Base-by-base conservation (phyloP, 2,329 filamentous ascomycete genomes). In the Penicillium digitatum region DNA sequence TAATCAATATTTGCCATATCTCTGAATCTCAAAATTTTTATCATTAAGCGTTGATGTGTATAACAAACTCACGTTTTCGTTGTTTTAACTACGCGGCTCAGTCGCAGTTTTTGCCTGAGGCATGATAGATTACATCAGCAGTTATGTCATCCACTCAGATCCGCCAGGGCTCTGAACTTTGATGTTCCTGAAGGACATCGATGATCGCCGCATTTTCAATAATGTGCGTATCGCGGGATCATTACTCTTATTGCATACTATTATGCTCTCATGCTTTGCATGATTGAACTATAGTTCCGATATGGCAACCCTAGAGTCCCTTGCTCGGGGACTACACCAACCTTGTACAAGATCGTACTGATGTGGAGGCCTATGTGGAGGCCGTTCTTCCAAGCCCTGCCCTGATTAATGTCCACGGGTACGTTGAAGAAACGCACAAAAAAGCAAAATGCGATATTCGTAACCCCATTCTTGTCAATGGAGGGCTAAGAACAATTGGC, bases 191-290 rank as follows among this genome's bases (percentile, higher is more conserved):
- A 35, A 34, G 40, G 40, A 45, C 48, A 26, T 24, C 32, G 22
- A n/a, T 26, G 49, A 52, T 52, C 48, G 18, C 31, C 24, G 50
- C 3, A 20, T 52, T 52, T 39, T 24, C 50, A 48, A 52, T 46
- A 29, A 16, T 47, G 32, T 22, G n/a, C 12, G 9, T 9, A n/a
- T 52, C 24, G 27, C 16, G 35, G 27, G 26, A 40, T 39, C 48
- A 34, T 48, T 27, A 22, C 24, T 35, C 22, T 8, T 40, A 32
- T 34, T 54, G 29, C 44, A 54, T 48, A 22, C 20, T 49, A 35
- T 6, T 29, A 40, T 48, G 14, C 35, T 27, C 37, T 22, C 29
- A 40, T 35, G 16, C 50, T 53, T 24, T 46, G 16, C n/a, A 39
- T 46, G 9, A 20, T 49, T 40, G 20, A 29, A 27, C n/a, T 44